Base-by-base conservation (phyloP, 192 early-diverging fungal species). In the Dispira parvispora region DNA sequence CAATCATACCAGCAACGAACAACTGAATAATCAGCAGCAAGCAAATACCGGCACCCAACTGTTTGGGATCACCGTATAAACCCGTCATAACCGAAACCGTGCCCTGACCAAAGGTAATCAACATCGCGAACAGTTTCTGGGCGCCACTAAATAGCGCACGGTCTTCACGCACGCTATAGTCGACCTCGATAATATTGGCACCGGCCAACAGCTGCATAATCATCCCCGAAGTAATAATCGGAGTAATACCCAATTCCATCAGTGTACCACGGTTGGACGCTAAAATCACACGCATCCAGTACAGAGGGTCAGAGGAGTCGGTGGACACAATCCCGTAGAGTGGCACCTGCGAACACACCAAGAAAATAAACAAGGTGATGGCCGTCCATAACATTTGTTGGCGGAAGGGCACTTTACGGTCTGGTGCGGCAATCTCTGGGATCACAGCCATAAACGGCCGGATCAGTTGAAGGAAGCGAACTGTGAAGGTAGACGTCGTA, bases 291-390 rank as follows among this genome's bases (percentile, higher is more conserved):
- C 97, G 91, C 85, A 99, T 87, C 97, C 97, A 99, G 81, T 96
- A 99, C 65, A 99, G 80, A 25, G 97, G 97, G 77, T 99, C 97
- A 47, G 90, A 87, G 14, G 95, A 95, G 68, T 98, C 95, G n/a
- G 89, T 90, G 46, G 95, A 96, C 97, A 99, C 97, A 76, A 99
- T 99, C 64, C 97, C 97, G 78, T 97, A 99, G 63, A 99, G 82
- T 16, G 97, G 97, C 50, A 99, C 92, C 78, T 99, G 97, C 12
- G 97, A 99, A 78, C 92, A 92, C 46, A 98, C 94, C 72, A 99
- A 83, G 84, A 97, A 99, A 68, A 99, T 92, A 75, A 98, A 94
- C 45, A 99, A 83, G 21, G 95, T 98, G 76, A 98, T 93, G 42
- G 89, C 94, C 28, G 97, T 99, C 97, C 97, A 99, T 75, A 98